These are phyloP conservation scores for Blastocystis sp. DNA, from an alignment of 352 stramenopile species.

Conservation along the genomic window DNA sequence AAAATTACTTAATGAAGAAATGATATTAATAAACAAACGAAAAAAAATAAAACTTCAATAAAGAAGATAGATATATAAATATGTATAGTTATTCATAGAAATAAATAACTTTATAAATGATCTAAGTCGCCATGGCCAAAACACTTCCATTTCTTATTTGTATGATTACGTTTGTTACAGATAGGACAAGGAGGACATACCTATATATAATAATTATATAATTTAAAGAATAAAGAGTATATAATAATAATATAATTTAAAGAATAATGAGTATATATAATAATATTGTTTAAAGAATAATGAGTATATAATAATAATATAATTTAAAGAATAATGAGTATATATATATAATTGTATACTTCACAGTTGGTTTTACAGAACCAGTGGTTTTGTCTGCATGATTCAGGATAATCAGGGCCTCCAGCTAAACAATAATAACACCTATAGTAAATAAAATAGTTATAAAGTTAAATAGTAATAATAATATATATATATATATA, in stretches of 20 bases:
- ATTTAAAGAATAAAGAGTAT: no score
- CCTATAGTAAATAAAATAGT: no score
- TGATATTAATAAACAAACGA: not conserved
- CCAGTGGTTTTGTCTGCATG: conserved; percentile 37
- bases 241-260: no score
- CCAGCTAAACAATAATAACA: conserved; percentile 35
- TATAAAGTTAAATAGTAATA: no score
- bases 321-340: no score
- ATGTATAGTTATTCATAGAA: not conserved
- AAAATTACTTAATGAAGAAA: not conserved
- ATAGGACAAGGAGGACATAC: no score
- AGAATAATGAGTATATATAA: not conserved
- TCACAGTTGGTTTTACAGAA: conserved; percentile 27
- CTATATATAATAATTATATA: no score
- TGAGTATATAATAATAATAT: no score
- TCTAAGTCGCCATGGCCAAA: no score
- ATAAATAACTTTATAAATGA: not conserved
- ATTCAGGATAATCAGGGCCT: conserved; percentile 31
- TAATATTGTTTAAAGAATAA: conserved; percentile 2
- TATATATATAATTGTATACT: conserved; percentile 5
- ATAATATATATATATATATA: not conserved
- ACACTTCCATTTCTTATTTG: no score
- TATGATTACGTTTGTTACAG: no score
- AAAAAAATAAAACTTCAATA: no score
- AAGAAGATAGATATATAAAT: not conserved